Conservation (phyloP, 192 early-diverging fungal genomes). For the Podila verticillata region DNA sequence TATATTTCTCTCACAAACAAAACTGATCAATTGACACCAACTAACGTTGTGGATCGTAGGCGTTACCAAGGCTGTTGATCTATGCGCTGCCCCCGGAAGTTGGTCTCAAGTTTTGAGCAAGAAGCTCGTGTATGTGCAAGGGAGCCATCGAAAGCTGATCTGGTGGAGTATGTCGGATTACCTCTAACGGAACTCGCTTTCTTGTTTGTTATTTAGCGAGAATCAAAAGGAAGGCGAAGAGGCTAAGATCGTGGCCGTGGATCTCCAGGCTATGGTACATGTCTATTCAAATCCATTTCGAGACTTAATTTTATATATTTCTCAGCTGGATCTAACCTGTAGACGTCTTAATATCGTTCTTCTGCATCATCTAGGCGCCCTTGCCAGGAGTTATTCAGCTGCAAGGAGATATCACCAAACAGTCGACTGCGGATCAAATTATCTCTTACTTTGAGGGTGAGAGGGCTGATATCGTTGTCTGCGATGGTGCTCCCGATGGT, state of each 20-base stretch:
- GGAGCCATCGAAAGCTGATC: neutral
- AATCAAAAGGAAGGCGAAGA: constrained; percentile 61
- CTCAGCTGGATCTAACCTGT: neutral
- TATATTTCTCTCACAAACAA: neutral
- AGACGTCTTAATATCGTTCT: neutral
- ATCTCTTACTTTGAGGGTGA: constrained; percentile 89
- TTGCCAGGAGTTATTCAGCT: constrained; percentile 92
- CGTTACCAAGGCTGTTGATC: constrained; percentile 91
- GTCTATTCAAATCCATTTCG: too few species aligned
- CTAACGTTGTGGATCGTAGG: constrained; percentile 40
- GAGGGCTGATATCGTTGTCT: constrained; percentile 92
- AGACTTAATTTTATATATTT: neutral
- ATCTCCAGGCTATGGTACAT: constrained; percentile 92
- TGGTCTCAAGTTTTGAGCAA: constrained; percentile 94
- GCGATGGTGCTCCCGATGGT: constrained; percentile 97
- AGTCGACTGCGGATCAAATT: constrained; percentile 91
- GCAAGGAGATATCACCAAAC: constrained; percentile 98
- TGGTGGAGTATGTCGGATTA: too few species aligned
- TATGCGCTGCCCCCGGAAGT: constrained; percentile 97
- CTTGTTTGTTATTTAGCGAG: constrained; percentile 52
- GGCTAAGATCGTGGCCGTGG: constrained; percentile 92
- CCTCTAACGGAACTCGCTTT: neutral
- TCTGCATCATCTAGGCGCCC: constrained; percentile 69
- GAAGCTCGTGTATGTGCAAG: constrained; percentile 59
- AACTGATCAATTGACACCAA: neutral